Base-by-base conservation (phyloP, 2,329 filamentous ascomycete genomes). In the Clarireedia paspali region DNA sequence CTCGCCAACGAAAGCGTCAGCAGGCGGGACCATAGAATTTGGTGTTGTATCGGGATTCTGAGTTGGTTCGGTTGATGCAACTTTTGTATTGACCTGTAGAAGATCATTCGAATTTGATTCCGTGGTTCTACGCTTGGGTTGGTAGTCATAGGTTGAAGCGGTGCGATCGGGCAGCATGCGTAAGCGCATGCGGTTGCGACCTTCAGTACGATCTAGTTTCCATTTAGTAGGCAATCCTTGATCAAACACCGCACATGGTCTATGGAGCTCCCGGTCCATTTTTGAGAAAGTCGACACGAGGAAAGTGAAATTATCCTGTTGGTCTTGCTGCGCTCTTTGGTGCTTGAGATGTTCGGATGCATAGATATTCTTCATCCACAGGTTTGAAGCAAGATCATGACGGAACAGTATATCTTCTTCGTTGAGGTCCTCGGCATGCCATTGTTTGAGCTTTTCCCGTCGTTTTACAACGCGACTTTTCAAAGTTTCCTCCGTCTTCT, bases 291-390 rank as follows among this genome's bases (percentile, higher is more conserved):
- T 80, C 0, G 88, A 83, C 44, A 83, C 82, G 59, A 95, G 80
- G 67, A 90, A 96, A 1, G 80, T 78, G 57, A 89, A 80, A 65
- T 91, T 92, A 67, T 99, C 94, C 64, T 96, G 91, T 66, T 96
- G 89, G 66, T 99, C 95, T 70, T 99, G 94, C 53, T 91, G 74
- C 15, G 89, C 80, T 59, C 94, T 81, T 69, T 97, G 92, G 62
- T 95, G 87, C 69, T 96, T 97, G 67, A 92, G 82, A 62, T 94
- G 87, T 69, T 99, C 94, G 0, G 92, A 90, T 49, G 87, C 85
- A 70, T 92, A 94, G 42, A 99, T 96, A 65, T 96, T 97, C 64
- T 91, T 90, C 75, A 92, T 88, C 94, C 92, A 99, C 57, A 92
- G 86, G 42, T 83, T 86, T 55, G 94, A 92, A 0, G 89, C 88